Evolutionary conservation across 352 stramenopile species (phyloP).

Genomic region (Globisporangium acanthophoron): DNA sequence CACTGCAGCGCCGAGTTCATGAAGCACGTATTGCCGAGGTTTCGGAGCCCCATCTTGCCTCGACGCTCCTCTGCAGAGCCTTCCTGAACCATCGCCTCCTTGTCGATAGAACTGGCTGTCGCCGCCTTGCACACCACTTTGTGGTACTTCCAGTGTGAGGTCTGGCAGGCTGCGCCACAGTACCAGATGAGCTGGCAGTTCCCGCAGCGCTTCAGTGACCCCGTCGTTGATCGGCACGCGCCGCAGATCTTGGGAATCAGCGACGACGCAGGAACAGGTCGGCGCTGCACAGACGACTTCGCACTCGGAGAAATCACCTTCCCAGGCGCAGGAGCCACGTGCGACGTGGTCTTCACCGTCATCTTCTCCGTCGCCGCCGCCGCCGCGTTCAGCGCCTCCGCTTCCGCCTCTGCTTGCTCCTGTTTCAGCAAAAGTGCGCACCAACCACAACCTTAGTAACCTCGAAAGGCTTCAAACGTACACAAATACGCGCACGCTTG

Average conservation of each 20-base stretch:
- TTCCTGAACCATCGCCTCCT: constrained; percentile 36
- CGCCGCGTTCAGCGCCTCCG: constrained; percentile 8
- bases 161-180: constrained; percentile 65
- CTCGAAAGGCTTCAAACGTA: neutral
- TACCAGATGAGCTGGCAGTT: constrained; percentile 78
- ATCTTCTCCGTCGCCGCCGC: constrained; percentile 15
- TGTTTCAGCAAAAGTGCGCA: constrained; percentile 4
- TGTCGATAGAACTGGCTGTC: constrained; percentile 25
- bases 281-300: constrained; percentile 23
- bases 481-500: neutral
- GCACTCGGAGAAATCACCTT: constrained; percentile 4
- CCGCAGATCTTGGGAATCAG: constrained; percentile 57
- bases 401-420: constrained; percentile 31
- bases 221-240: constrained; percentile 40
- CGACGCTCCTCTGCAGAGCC: constrained; percentile 43
- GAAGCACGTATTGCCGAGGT: constrained; percentile 79
- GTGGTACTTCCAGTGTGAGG: constrained; percentile 81
- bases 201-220: constrained; percentile 63
- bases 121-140: constrained; percentile 45
- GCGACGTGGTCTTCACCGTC: neutral
- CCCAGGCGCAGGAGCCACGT: neutral
- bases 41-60: constrained; percentile 74
- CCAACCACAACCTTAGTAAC: neutral
- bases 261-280: constrained; percentile 6
- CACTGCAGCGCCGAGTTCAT: constrained; percentile 88